Base-by-base conservation (phyloP, 164 flowering plant species). In the Hamamelis virginiana region DNA sequence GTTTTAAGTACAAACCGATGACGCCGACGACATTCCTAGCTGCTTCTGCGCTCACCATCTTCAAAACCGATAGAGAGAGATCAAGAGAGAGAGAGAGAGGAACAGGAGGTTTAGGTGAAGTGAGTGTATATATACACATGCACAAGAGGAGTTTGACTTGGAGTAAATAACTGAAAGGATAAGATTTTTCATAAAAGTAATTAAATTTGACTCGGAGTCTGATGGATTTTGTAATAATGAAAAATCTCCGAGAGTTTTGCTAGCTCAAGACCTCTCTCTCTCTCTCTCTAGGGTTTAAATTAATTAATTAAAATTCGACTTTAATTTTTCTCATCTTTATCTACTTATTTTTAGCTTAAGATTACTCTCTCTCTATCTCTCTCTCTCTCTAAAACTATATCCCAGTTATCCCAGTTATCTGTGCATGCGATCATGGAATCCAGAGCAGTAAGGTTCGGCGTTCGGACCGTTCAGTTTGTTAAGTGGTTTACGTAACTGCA, bases 1-100 rank as follows among this genome's bases (percentile, higher is more conserved):
- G 27, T n/a, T 11, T 14, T 15, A 50, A 44, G 25, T 2, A 58
- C 67, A 8, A 45, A 84, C 87, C 87, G 15, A 84, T 69, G 64
- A 84, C 69, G 48, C 87, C 85, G 12, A 82, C 65, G 47, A 75
- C 23, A 12, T 61, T 74, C 15, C 85, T 75, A 46, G 61, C 63
- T 1, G 48, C 45, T 3, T 22, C 26, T 1, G 74, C 62, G 1
- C 15, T 27, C 52, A 48, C 41, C 82, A 73, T 76, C 26, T 23
- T 57, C 25, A 3, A 19, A 73, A 26, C 14, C 15, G 6, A 33
- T 50, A 69, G 48, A 48, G 38, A 27, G 11, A 27, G 47, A 27
- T 25, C 15, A 9, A 26, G 46, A 19, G 16, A 19, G 41, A 70
- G 41, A 14, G 48, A 51, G 59, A 60, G 8, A 1, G 58, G 14